Percentiles rank a stretch among this genome's conserved stretches.
Conservation (phyloP, 2,329 filamentous ascomycete species). For the Albifimbria verrucaria region DNA sequence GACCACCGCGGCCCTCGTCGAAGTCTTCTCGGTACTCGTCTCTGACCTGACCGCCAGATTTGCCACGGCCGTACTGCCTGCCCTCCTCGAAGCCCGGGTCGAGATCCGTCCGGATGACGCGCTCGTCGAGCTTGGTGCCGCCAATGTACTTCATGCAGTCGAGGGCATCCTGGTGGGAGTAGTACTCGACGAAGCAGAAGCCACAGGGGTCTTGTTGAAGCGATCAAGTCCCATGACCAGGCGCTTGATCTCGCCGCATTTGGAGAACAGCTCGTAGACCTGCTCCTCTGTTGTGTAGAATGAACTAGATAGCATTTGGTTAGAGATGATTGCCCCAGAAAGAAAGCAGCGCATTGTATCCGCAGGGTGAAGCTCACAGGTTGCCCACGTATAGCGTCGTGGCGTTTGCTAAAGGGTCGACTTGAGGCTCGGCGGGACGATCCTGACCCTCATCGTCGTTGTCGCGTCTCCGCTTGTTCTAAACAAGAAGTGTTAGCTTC, state of each 20-base stretch:
- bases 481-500: conserved; percentile 5
- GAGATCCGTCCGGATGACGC: conserved; percentile 90
- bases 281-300: conserved; percentile 99
- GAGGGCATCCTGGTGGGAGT: conserved; percentile 92
- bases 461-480: conserved; percentile 73
- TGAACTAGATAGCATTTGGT: no score
- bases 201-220: conserved; percentile 95
- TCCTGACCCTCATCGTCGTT: conserved; percentile 53
- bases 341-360: not conserved
- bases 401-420: conserved; percentile 77
- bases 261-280: conserved; percentile 93
- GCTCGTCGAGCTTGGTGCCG: conserved; percentile 95
- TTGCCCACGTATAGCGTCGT: conserved; percentile 98
- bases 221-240: conserved; percentile 97
- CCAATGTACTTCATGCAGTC: conserved; percentile 99
- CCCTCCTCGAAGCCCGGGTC: conserved; percentile 96
- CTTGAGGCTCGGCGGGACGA: conserved; percentile 42
- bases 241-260: conserved; percentile 97
- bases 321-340: no score
- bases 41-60: conserved; percentile 92
- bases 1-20: conserved; percentile 88
- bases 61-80: conserved; percentile 90
- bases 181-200: conserved; percentile 99
- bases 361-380: conserved; percentile 51
- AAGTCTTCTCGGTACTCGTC: conserved; percentile 98